Evolutionary conservation across 225 moss, liverwort and hornwort genomes (phyloP).

Genomic region (Climacium dendroides): DNA sequence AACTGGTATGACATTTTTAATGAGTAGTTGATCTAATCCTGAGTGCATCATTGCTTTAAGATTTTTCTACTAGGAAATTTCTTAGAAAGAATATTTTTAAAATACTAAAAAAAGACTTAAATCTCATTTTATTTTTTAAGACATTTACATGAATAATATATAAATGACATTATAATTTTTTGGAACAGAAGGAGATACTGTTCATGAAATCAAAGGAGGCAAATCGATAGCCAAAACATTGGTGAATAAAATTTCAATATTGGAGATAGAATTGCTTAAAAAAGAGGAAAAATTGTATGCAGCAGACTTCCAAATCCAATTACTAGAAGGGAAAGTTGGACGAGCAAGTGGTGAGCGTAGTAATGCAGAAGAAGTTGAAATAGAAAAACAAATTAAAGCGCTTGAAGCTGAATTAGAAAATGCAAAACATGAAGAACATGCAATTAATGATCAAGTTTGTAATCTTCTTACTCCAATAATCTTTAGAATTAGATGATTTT

Average conservation of each 20-base stretch:
- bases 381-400: constrained; percentile 31
- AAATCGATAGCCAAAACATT: constrained; percentile 75
- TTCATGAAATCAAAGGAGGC: constrained; percentile 63
- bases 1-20: constrained; percentile 12
- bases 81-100: no score
- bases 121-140: neutral
- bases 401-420: constrained; percentile 50
- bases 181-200: constrained; percentile 37
- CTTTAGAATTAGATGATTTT: no score
- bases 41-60: no score
- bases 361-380: constrained; percentile 47
- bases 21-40: neutral
- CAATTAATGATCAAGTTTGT: constrained; percentile 49
- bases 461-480: neutral
- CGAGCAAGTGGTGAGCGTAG: constrained; percentile 59
- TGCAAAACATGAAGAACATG: constrained; percentile 40
- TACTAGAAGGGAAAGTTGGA: constrained; percentile 67
- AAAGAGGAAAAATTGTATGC: constrained; percentile 74
- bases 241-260: constrained; percentile 27
- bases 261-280: constrained; percentile 54
- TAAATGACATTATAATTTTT: neutral
- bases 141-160: neutral
- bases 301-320: constrained; percentile 74
- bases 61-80: neutral
- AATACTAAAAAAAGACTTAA: neutral